Evolutionary conservation across 371 early-diverging fungal species (phyloP).

Genomic region (Saksenaea oblongispora): DNA sequence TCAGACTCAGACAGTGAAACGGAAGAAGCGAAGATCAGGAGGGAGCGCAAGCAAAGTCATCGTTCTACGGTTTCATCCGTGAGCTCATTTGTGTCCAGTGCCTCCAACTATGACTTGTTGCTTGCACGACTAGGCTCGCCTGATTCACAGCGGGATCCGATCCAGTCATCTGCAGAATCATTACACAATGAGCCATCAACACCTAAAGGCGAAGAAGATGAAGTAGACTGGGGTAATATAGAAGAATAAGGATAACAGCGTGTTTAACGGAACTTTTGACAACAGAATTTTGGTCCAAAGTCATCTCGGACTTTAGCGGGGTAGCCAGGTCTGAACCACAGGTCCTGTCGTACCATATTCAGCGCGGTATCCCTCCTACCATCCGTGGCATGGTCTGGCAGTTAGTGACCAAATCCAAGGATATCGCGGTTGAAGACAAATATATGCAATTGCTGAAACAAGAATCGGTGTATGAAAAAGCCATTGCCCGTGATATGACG

Average conservation of each 20-base stretch:
- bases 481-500: slow-evolving; percentile 83
- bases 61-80: slow-evolving; percentile 43
- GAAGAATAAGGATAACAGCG: no score
- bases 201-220: slow-evolving; percentile 41
- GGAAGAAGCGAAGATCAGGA: no score
- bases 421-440: slow-evolving; percentile 60
- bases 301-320: slow-evolving; percentile 82
- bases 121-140: slow-evolving; percentile 69
- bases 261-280: no score
- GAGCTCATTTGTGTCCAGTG: slow-evolving; percentile 35
- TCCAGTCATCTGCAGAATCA: no score
- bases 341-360: slow-evolving; percentile 71
- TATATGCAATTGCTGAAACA: slow-evolving; percentile 71
- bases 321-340: slow-evolving; percentile 74
- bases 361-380: slow-evolving; percentile 84
- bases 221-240: slow-evolving; percentile 79
- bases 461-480: slow-evolving; percentile 83
- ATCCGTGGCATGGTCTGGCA: slow-evolving; percentile 96
- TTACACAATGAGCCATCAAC: no score
- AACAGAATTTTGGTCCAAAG: slow-evolving; percentile 89
- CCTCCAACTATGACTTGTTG: slow-evolving; percentile 55
- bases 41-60: slow-evolving; percentile 32
- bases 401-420: slow-evolving; percentile 71
- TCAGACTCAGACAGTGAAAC: slow-evolving; percentile 31
- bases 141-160: slow-evolving; percentile 47